Base-by-base conservation (phyloP, 2,329 filamentous ascomycete genomes). In the Curvularia hawaiiensis region DNA sequence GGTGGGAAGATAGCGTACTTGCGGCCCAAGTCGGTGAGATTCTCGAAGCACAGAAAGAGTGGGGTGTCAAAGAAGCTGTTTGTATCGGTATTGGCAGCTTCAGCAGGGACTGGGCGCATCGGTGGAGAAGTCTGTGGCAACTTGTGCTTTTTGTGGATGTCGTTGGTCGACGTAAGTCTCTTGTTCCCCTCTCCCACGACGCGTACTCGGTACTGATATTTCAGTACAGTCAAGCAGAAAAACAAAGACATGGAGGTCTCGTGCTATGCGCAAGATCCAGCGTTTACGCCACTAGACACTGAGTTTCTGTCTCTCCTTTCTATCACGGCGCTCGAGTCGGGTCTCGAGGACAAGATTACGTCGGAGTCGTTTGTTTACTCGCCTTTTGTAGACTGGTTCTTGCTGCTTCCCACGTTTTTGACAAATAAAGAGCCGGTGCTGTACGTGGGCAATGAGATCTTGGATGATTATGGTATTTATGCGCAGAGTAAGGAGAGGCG, bases 81-180 rank as follows among this genome's bases (percentile, higher is more conserved):
- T 75, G 72, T 38, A 69, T 77, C 33, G 75, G 74, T 3, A 71
- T 75, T 31, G 73, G 74, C 10, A 76, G 73, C 47, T 75, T 76
- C 40, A 71, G 68, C 45, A 47, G 69, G 8, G 74, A 77, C 50
- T 75, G 73, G 73, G 66, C 67, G 33, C 68, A 75, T 62, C 62
- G 74, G 11, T 63, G 64, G 52, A 61, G 74, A 16, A 64, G 67
- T 20, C 48, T 77, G 59, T 77, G 75, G 75, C 75, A 77, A 63
- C 65, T 77, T 38, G 74, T 76, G 8, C 50, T 75, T 44, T 76
- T 77, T 49, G 35, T 70, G 49, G 61, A 60, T 33, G 62, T 72
- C 24, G 60, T 74, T 14, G 38, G 46, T n/a, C 28, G 56, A 2
- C 44, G 65, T 60, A 54, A 22, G 58, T 50, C n/a, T 41, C 9